Percentiles rank a stretch among this genome's conserved stretches.
Conservation (phyloP, 2,329 filamentous ascomycete genomes). For the Cladobotryum mycophilum region DNA sequence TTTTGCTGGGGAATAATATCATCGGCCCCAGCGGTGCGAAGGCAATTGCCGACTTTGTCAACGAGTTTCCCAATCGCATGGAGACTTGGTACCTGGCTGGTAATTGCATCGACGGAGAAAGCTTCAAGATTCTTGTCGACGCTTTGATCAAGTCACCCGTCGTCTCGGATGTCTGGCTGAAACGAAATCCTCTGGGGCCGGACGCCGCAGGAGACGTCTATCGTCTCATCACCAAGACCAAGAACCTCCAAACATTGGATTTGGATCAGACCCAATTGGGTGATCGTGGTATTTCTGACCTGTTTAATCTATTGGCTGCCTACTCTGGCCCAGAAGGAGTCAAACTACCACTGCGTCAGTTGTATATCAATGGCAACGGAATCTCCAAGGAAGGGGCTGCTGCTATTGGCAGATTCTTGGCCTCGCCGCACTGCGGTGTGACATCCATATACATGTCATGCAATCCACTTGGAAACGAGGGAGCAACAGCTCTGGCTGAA, state of each 20-base stretch:
- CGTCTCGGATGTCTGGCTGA: constrained; percentile 47
- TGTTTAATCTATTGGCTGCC: constrained; percentile 34
- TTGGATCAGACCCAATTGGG: constrained; percentile 48
- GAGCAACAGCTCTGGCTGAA: constrained; percentile 23
- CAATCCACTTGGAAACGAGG: constrained; percentile 32
- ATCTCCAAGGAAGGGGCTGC: constrained; percentile 24
- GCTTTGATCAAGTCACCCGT: constrained; percentile 37
- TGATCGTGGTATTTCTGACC: constrained; percentile 36
- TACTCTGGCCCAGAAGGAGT: constrained; percentile 22
- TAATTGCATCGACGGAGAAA: constrained; percentile 42
- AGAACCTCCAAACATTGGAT: constrained; percentile 42
- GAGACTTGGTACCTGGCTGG: constrained; percentile 52
- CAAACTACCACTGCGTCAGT: constrained; percentile 27
- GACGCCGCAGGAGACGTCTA: constrained; percentile 34
- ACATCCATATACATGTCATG: constrained; percentile 32
- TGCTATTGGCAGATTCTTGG: constrained; percentile 28
- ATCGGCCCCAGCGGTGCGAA: constrained; percentile 43
- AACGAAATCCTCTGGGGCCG: constrained; percentile 44
- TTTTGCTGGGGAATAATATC: constrained; percentile 49
- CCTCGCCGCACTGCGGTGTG: constrained; percentile 26
- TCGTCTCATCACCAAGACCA: constrained; percentile 36
- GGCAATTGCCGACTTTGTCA: constrained; percentile 40
- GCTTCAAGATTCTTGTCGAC: constrained; percentile 37
- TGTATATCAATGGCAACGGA: constrained; percentile 33
- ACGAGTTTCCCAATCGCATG: constrained; percentile 40